Conservation (phyloP, 2,329 filamentous ascomycete genomes). For the Talaromyces marneffei region DNA sequence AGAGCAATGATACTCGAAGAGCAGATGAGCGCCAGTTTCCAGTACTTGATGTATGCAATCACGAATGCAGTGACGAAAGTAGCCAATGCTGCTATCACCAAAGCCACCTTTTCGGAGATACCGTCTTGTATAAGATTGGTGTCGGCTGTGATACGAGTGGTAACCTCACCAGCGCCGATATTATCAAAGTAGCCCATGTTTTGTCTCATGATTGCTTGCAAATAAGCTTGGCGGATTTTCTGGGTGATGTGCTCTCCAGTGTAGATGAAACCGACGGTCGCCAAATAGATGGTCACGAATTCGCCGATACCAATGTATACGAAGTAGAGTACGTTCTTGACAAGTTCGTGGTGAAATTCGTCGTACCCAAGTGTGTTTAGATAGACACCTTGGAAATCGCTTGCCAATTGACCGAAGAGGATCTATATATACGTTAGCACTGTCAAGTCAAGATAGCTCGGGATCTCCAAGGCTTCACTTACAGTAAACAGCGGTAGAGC, state of each 20-base stretch:
- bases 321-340: constrained; percentile 69
- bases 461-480: background rate
- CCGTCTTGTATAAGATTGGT: constrained; percentile 91
- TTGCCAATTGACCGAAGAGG: constrained; percentile 70
- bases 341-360: constrained; percentile 57
- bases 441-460: background rate
- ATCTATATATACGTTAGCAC: constrained; percentile 31
- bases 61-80: constrained; percentile 86
- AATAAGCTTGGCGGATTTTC: constrained; percentile 76
- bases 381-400: constrained; percentile 63
- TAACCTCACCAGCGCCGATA: constrained; percentile 85
- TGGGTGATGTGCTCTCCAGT: constrained; percentile 71
- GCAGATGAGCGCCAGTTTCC: constrained; percentile 88
- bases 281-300: constrained; percentile 70
- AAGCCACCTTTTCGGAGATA: constrained; percentile 79
- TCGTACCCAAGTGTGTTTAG: constrained; percentile 42
- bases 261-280: constrained; percentile 86
- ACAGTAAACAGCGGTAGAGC: constrained; percentile 70
- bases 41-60: constrained; percentile 84
- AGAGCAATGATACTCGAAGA: constrained; percentile 76
- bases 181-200: constrained; percentile 94
- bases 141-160: constrained; percentile 87
- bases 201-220: constrained; percentile 75
- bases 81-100: constrained; percentile 69
- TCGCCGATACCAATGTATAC: constrained; percentile 77